Conservation (phyloP, 208 protist genomes). For the Trypanosoma theileri region DNA sequence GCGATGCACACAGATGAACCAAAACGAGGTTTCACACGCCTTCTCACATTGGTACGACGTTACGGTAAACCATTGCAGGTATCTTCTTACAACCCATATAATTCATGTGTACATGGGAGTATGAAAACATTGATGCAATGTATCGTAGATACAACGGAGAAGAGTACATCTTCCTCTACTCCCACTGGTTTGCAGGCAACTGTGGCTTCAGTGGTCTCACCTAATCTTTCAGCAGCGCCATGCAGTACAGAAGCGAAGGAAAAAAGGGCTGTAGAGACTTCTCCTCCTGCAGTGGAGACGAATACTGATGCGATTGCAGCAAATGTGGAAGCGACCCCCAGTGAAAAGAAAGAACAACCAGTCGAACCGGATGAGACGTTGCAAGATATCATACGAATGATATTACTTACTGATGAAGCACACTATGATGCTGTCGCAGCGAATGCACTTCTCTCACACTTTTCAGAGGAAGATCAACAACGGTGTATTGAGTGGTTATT, state of each 20-base stretch:
- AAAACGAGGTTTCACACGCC: neutral
- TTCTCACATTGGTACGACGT: slow-evolving; percentile 9
- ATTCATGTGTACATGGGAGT: slow-evolving; percentile 9
- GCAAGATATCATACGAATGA: slow-evolving; percentile 69
- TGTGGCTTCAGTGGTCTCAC: slow-evolving; percentile 18
- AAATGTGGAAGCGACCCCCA: too few relatives aligned
- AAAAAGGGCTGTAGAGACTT: neutral
- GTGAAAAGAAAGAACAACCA: too few relatives aligned
- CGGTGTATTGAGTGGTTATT: slow-evolving; percentile 43
- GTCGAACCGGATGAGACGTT: slow-evolving; percentile 15
- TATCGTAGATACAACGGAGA: slow-evolving; percentile 4
- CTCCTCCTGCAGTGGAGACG: neutral
- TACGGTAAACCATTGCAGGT: neutral
- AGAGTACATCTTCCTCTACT: neutral
- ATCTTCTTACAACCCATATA: slow-evolving; percentile 17
- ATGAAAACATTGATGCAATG: slow-evolving; percentile 13
- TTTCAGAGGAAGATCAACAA: slow-evolving; percentile 29
- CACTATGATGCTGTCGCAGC: slow-evolving; percentile 69
- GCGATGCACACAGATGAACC: slow-evolving; percentile 21
- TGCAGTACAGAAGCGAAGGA: neutral
- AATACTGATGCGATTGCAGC: too few relatives aligned
- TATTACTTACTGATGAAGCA: slow-evolving; percentile 74
- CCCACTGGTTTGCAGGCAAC: neutral
- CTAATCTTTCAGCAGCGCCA: slow-evolving; percentile 11
- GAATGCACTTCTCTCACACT: slow-evolving; percentile 42